phyloP scores from a whole-genome alignment of 768 basidiomycete genomes.

The Rhodosporidiobolus sp. region DNA sequence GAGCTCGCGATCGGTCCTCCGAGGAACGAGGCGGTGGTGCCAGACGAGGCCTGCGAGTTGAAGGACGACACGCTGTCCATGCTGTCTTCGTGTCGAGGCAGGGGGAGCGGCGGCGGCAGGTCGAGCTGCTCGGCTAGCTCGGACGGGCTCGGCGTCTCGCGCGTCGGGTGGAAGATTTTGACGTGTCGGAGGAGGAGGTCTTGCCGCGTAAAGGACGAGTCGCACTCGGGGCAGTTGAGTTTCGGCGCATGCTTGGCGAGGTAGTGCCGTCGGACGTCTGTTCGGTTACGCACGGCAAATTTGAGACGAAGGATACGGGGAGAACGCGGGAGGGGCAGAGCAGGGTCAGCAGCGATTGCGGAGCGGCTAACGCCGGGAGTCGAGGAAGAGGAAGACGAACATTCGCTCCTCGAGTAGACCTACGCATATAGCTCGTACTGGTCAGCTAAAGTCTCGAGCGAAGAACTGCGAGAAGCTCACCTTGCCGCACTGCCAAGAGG shows the following conservation, averaged over 20 bases:
- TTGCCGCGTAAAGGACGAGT: neutral
- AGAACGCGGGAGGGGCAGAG: too few species aligned
- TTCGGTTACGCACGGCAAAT: too few species aligned
- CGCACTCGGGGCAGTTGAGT: constrained; percentile 3
- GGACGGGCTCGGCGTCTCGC: neutral
- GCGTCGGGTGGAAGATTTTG: constrained; percentile 2
- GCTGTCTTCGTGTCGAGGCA: neutral
- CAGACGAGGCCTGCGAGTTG: neutral
- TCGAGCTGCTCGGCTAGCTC: constrained; percentile 2
- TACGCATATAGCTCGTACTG: too few species aligned
- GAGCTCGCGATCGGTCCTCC: neutral
- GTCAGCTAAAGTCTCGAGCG: too few species aligned
- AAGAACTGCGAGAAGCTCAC: too few species aligned
- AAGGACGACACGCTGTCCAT: neutral
- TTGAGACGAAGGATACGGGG: too few species aligned
- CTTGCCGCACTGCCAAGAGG: too few species aligned
- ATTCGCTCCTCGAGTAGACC: too few species aligned
- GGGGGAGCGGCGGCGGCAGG: neutral
- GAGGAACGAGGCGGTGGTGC: neutral
- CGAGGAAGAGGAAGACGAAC: too few species aligned
- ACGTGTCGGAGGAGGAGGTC: constrained; percentile 5
- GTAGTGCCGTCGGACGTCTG: too few species aligned
- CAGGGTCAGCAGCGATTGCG: too few species aligned
- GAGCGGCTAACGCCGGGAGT: too few species aligned
- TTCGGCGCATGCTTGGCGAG: neutral